Base-by-base conservation (phyloP, 495 filamentous ascomycete genomes). In the Aspergillus cavernicola region DNA sequence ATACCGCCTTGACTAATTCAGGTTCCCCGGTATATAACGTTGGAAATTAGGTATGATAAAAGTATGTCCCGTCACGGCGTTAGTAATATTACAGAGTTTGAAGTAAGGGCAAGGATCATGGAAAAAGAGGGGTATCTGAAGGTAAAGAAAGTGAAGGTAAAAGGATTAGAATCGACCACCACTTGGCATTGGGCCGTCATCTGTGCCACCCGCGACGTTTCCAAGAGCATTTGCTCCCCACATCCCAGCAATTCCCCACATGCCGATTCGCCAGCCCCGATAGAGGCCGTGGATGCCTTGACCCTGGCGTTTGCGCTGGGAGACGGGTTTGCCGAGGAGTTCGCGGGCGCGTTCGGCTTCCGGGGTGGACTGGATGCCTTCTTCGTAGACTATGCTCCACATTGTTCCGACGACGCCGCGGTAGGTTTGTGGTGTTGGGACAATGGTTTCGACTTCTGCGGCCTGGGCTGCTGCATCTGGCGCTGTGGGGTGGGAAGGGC, bases 181-280 rank as follows among this genome's bases (percentile, higher is more conserved):
- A 38, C 64, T 71, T 20, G 63, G 42, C 38, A 68, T 68, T 12
- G 66, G 53, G 18, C 31, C 44, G 24, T 72, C 71, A 6, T 75
- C 72, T 33, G 71, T 67, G 28, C 62, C 60, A 2, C 58, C 66
- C 5, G 66, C 61, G 8, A 72, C 65, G 28, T 74, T 74, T 12
- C 86, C 85, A 29, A 89, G 53, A 8, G 85, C 71, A 44, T 72
- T 79, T 52, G 85, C 78, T 19, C 86, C 85, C 90, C 92, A 92
- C 19, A 95, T 81, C 16, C 92, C 92, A 13, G 92, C 85, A 50
- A 97, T 73, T 0, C 92, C 92, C 93, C 93, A 97, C 80, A 95
- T 89, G 9, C 91, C 91, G 15, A 97, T 86, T 62, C 89, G 85
- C 93, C 93, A 98, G 12, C 93, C 93, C 40, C 93, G 79, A 78